phyloP scores from a whole-genome alignment of 2,329 filamentous ascomycete species.

The Magnaporthiopsis poae region DNA sequence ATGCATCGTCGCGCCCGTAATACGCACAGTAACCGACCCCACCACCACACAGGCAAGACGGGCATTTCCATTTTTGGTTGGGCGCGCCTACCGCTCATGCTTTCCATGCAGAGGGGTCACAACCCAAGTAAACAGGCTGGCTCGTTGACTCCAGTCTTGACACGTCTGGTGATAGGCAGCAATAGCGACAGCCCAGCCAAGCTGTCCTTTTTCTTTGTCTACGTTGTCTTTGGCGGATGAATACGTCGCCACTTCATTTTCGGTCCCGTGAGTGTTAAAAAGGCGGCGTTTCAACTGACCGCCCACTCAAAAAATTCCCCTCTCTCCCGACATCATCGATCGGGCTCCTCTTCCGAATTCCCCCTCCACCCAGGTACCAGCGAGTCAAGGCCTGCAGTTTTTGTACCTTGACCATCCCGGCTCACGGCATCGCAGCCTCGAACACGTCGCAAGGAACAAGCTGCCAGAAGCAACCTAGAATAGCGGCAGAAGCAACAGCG shows the following conservation, averaged over 20 bases:
- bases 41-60: background rate
- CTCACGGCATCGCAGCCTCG: background rate
- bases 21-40: background rate
- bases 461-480: background rate
- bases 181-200: background rate
- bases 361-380: background rate
- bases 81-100: background rate
- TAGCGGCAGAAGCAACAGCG: background rate
- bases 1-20: no score
- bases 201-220: background rate
- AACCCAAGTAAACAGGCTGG: background rate
- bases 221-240: background rate
- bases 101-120: background rate
- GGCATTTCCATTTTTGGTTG: background rate
- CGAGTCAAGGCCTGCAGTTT: background rate
- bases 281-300: background rate
- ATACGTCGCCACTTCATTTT: background rate
- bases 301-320: no score
- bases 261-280: background rate
- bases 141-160: background rate
- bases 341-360: background rate
- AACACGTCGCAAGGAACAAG: background rate
- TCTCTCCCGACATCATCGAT: background rate
- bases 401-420: background rate
- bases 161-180: background rate